phyloP scores from a whole-genome alignment of 1,284 basidiomycete genomes.

The Binderoboletus segoi region DNA sequence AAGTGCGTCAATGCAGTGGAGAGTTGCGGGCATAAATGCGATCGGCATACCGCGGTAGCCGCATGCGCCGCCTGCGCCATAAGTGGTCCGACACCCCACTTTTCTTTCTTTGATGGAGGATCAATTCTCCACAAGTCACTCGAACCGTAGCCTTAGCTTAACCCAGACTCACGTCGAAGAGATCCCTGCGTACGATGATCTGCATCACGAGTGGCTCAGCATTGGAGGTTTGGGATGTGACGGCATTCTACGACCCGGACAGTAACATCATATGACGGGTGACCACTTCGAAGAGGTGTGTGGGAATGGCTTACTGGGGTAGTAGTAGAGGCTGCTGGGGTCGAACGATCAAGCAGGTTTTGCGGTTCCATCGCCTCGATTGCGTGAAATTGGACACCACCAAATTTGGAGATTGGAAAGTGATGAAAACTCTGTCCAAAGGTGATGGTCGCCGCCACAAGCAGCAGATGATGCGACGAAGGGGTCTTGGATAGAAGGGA shows the following conservation, averaged over 20 bases:
- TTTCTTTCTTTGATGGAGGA: conserved; percentile 36
- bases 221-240: neutral
- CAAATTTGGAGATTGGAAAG: neutral
- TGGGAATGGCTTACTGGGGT: conserved; percentile 4
- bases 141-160: neutral
- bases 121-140: conserved; percentile 3
- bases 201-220: conserved; percentile 44
- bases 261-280: neutral
- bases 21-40: neutral
- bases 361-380: conserved; percentile 8
- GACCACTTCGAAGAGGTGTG: neutral
- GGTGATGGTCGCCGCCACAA: too few relatives aligned
- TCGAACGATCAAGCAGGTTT: neutral
- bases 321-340: neutral
- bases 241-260: neutral
- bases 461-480: too few relatives aligned
- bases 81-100: conserved; percentile 56
- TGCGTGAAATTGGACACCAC: neutral
- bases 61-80: conserved; percentile 60
- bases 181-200: conserved; percentile 47
- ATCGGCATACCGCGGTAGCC: conserved; percentile 45
- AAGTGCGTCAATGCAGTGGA: neutral
- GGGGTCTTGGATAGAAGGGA: too few relatives aligned
- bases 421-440: neutral
- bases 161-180: conserved; percentile 42